Evolutionary conservation across 2,329 filamentous ascomycete species (phyloP).

Genomic region (Hansfordia pulvinata): DNA sequence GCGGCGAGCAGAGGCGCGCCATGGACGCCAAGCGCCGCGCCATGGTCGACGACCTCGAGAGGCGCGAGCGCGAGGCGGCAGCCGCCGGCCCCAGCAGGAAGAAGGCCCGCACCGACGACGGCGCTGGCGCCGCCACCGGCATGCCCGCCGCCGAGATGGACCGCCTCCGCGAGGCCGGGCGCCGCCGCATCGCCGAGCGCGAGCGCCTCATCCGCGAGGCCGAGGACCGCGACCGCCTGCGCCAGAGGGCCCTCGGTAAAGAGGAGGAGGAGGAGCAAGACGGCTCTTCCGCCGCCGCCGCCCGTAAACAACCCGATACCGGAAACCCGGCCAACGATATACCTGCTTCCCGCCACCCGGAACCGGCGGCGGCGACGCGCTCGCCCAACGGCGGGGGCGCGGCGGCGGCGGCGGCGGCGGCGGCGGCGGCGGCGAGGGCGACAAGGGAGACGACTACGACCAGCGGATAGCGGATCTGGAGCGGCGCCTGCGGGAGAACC

Average conservation of each 20-base stretch:
- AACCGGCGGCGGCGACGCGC: constrained; percentile 1
- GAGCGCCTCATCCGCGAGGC: constrained; percentile 26
- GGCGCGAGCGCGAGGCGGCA: constrained; percentile 52
- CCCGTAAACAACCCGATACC: constrained; percentile 1
- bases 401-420: constrained; percentile 23
- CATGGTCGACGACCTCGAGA: constrained; percentile 80
- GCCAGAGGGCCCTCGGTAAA: constrained; percentile 20
- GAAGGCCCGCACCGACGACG: constrained; percentile 11
- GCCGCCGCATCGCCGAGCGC: constrained; percentile 23
- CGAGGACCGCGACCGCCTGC: constrained; percentile 24
- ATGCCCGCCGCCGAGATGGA: constrained; percentile 15
- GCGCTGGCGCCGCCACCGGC: constrained; percentile 5
- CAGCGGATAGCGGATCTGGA: constrained; percentile 30
- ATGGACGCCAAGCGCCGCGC: constrained; percentile 60
- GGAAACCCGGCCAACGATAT: constrained; percentile 1
- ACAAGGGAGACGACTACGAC: constrained; percentile 16
- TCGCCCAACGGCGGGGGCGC: constrained; percentile 4
- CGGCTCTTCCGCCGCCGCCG: too few species aligned
- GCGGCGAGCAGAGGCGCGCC: constrained; percentile 55
- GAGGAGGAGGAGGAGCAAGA: constrained; percentile 11
- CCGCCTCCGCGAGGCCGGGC: constrained; percentile 18
- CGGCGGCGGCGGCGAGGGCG: constrained; percentile 17
- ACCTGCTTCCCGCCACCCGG: constrained; percentile 1
- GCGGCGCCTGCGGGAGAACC: constrained; percentile 21
- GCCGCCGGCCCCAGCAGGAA: constrained; percentile 38